Base-by-base conservation (phyloP, 1,139 yeast genomes). In the Candida labiduridarum region DNA sequence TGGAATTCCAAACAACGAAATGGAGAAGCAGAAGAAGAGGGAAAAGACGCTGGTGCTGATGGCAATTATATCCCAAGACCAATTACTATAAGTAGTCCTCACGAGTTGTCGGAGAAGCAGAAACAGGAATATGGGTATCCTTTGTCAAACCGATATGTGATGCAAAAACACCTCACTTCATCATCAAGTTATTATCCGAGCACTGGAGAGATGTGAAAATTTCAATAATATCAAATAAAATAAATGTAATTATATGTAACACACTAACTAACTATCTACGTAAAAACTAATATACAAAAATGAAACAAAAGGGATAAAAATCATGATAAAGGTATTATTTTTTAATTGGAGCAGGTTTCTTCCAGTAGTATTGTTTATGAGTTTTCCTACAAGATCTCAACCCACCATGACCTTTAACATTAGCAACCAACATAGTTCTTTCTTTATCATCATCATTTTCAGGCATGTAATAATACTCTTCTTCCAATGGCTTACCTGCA, bases 351-450 rank as follows among this genome's bases (percentile, higher is more conserved):
- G 80, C 79, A 16, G 95, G 95, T 61, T 82, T 86, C 66, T 86
- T 87, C 95, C 95, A 87, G 69, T 83, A 87, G 64, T 87, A 87
- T 64, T 94, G 98, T 69, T 94, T 94, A 71, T 92, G 98, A 1
- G 90, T 89, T 71, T 87, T 89, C 72, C 99, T 83, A 69, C 98
- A 94, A 42, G 89, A 83, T 66, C 99, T 81, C 58, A 94, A 76
- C 1, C 90, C 89, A 38, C 87, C 82, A 40, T 86, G 87, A 36
- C 96, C 97, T 61, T 89, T 90, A 51, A 89, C 74, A 49, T 89
- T 84, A 48, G 83, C 81, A 8, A 91, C 96, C 60, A 91, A 71
- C 47, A 69, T 68, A 34, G 83, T 84, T 64, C 99, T 83, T 49
- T 83, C 84, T 31, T 64, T 62, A 63, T 92, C 96, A 34, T 70